Evolutionary conservation across 371 early-diverging fungal species (phyloP).

Genomic region (Mortierella polycephala): DNA sequence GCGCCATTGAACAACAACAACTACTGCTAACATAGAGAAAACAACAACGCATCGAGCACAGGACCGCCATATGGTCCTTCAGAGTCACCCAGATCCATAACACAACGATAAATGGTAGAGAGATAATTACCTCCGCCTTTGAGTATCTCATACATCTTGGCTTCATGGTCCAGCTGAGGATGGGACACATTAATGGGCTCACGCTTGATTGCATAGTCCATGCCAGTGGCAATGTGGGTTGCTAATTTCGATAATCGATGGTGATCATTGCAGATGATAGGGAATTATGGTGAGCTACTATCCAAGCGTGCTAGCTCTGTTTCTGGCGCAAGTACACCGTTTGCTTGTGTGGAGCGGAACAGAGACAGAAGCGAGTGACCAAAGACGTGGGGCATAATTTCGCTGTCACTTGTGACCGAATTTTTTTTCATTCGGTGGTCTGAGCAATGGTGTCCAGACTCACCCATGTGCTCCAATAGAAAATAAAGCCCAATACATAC

Average conservation of each 20-base stretch:
- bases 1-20: background rate
- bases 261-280: slow-evolving; percentile 1
- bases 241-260: slow-evolving; percentile 35
- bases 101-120: background rate
- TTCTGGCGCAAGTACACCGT: no score
- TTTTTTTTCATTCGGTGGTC: no score
- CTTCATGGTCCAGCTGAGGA: slow-evolving; percentile 67
- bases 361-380: no score
- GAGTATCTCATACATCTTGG: slow-evolving; percentile 61
- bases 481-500: slow-evolving; percentile 32
- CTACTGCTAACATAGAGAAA: slow-evolving; percentile 2
- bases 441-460: background rate
- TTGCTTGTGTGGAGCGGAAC: no score
- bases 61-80: background rate
- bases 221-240: slow-evolving; percentile 58
- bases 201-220: slow-evolving; percentile 67
- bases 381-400: no score
- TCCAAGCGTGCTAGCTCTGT: no score
- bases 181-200: slow-evolving; percentile 58
- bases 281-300: no score
- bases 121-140: slow-evolving; percentile 63
- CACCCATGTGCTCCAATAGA: background rate
- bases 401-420: no score
- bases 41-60: background rate
- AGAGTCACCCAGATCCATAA: background rate